These are phyloP conservation scores for Alternaria sp. DNA, from an alignment of 2,329 filamentous ascomycete genomes.

Conservation along the genomic window DNA sequence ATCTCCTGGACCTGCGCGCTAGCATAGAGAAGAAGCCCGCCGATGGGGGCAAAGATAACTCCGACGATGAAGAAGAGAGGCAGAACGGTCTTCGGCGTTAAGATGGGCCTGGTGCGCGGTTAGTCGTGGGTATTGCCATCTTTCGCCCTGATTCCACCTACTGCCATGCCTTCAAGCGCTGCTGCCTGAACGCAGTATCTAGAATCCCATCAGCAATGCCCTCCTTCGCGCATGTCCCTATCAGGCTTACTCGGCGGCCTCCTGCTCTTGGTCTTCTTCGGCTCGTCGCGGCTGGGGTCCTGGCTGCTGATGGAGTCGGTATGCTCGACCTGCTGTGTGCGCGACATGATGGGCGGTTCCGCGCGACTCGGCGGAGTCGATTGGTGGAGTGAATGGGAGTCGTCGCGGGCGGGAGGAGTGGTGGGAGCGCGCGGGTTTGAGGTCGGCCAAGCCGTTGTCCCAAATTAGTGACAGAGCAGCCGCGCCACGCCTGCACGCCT, in stretches of 20 bases:
- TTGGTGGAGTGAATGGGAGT: constrained; percentile 23
- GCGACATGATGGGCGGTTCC: constrained; percentile 51
- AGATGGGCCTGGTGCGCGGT: constrained; percentile 73
- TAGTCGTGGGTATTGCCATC: constrained; percentile 33
- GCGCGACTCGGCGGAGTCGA: constrained; percentile 38
- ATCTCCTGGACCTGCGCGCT: constrained; percentile 91
- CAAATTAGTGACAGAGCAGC: constrained; percentile 31
- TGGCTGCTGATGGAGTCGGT: constrained; percentile 53
- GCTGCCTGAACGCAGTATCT: constrained; percentile 97
- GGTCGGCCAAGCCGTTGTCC: constrained; percentile 26
- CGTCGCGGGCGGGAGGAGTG: constrained; percentile 11
- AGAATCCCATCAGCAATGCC: constrained; percentile 27
- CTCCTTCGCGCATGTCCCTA: constrained; percentile 8
- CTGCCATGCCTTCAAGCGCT: constrained; percentile 98
- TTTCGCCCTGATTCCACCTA: constrained; percentile 58
- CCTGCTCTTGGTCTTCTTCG: constrained; percentile 80
- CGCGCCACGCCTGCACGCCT: constrained; percentile 27
- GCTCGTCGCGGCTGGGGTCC: constrained; percentile 48
- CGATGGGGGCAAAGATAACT: constrained; percentile 91
- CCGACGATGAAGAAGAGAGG: constrained; percentile 91
- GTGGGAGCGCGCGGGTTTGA: constrained; percentile 29
- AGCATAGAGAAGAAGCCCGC: constrained; percentile 83
- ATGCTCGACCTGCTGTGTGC: constrained; percentile 51
- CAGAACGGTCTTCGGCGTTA: constrained; percentile 91
- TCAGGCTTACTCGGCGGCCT: constrained; percentile 78